Percentiles rank a stretch among this genome's conserved stretches.
Evolutionary conservation across 371 early-diverging fungal genomes (phyloP).

Genomic region (Astathelohania contejeani): DNA sequence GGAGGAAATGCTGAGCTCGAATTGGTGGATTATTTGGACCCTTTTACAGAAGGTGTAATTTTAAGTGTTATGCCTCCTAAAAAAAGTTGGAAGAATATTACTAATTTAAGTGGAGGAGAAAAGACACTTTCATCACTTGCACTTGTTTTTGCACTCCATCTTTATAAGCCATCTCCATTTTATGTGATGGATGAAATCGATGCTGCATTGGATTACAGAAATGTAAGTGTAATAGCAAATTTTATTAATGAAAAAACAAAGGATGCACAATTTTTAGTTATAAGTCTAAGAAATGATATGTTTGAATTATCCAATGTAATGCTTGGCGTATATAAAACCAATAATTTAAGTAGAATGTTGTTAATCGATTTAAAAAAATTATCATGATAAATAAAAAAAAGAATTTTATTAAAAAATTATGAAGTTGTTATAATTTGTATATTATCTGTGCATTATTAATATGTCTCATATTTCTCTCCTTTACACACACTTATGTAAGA

Average conservation of each 20-base stretch:
- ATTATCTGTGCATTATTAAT: no score
- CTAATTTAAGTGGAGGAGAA: slow-evolving; percentile 95
- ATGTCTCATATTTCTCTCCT: no score
- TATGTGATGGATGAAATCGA: slow-evolving; percentile 99
- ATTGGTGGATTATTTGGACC: slow-evolving; percentile 92
- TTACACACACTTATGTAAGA: no score
- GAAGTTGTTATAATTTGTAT: no score
- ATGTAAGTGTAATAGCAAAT: slow-evolving; percentile 94
- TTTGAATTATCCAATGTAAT: slow-evolving; percentile 91
- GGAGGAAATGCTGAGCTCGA: slow-evolving; percentile 99
- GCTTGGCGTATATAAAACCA: slow-evolving; percentile 85
- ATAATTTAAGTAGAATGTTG: slow-evolving; percentile 14
- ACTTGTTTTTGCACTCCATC: slow-evolving; percentile 95
- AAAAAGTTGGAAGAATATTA: slow-evolving; percentile 98
- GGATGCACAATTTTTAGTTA: slow-evolving; percentile 93
- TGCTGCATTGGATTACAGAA: slow-evolving; percentile 96
- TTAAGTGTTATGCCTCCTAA: slow-evolving; percentile 99
- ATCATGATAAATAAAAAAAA: no score
- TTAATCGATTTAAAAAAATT: not conserved
- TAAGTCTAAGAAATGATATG: slow-evolving; percentile 96
- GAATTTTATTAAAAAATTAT: no score
- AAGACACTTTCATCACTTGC: slow-evolving; percentile 94
- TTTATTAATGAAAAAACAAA: slow-evolving; percentile 91
- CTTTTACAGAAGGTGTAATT: slow-evolving; percentile 93
- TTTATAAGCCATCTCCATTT: slow-evolving; percentile 90